Evolutionary conservation across 2,329 filamentous ascomycete species (phyloP).

Genomic region (Fusarium sp.): DNA sequence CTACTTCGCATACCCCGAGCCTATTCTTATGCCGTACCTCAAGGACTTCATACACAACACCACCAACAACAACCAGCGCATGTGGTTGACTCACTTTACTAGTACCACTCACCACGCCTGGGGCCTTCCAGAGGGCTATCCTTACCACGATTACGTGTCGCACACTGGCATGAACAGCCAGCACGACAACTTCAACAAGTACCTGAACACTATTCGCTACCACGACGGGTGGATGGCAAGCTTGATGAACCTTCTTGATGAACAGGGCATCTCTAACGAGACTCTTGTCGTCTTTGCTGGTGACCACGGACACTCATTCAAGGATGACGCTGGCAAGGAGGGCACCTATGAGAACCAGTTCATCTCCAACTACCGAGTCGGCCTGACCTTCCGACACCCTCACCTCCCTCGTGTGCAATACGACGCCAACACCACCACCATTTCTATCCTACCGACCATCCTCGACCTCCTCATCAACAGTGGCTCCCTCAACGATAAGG

Average conservation of each 20-base stretch:
- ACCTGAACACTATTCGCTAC: conserved; percentile 53
- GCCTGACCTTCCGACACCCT: conserved; percentile 52
- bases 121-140: conserved; percentile 42
- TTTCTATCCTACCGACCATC: conserved; percentile 53
- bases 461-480: conserved; percentile 53
- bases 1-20: conserved; percentile 55
- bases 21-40: conserved; percentile 50
- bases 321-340: conserved; percentile 50
- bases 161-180: conserved; percentile 46
- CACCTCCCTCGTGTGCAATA: conserved; percentile 51
- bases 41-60: conserved; percentile 52
- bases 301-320: conserved; percentile 54
- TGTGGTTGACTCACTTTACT: conserved; percentile 55
- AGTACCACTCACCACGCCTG: conserved; percentile 55
- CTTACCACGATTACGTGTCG: conserved; percentile 40
- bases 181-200: conserved; percentile 51
- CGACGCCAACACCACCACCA: conserved; percentile 51
- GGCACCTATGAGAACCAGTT: conserved; percentile 51
- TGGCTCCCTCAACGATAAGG: conserved; percentile 49
- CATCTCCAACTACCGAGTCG: conserved; percentile 53
- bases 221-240: conserved; percentile 53
- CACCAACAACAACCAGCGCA: conserved; percentile 52
- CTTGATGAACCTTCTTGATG: conserved; percentile 52
- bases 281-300: conserved; percentile 54
- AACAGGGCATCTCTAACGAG: conserved; percentile 52